phyloP scores from a whole-genome alignment of 2,329 filamentous ascomycete genomes.

The Venturia pyrina region DNA sequence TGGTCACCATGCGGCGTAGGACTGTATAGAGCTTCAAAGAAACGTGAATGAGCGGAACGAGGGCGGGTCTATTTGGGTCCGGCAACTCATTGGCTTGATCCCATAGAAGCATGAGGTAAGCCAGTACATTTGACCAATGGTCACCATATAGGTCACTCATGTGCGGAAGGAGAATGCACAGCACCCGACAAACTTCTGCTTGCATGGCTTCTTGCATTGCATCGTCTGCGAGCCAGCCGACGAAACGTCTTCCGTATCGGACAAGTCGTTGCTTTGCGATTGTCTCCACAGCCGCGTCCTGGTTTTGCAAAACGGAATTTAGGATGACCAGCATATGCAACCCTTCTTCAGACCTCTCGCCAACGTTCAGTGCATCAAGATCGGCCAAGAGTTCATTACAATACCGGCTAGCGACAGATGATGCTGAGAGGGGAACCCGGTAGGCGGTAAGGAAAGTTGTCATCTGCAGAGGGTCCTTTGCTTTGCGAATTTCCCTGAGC shows the following conservation, averaged over 20 bases:
- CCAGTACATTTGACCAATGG: slow-evolving; percentile 58
- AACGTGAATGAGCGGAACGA: slow-evolving; percentile 51
- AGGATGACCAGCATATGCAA: slow-evolving; percentile 42
- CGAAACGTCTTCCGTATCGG: slow-evolving; percentile 71
- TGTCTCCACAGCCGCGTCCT: slow-evolving; percentile 36
- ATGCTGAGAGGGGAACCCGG: slow-evolving; percentile 38
- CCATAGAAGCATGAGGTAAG: slow-evolving; percentile 29
- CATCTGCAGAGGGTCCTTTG: slow-evolving; percentile 35
- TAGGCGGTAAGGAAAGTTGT: slow-evolving; percentile 39
- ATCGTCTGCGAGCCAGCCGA: slow-evolving; percentile 52
- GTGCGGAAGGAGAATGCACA: slow-evolving; percentile 54
- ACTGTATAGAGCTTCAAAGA: slow-evolving; percentile 61
- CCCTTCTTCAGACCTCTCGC: slow-evolving; percentile 32
- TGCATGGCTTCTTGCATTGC: slow-evolving; percentile 39
- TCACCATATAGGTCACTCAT: slow-evolving; percentile 78
- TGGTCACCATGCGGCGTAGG: neutral
- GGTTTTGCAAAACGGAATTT: slow-evolving; percentile 42
- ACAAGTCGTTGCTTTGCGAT: slow-evolving; percentile 59
- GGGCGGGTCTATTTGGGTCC: neutral
- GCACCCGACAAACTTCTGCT: slow-evolving; percentile 45
- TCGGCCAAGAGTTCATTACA: slow-evolving; percentile 53
- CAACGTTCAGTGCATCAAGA: slow-evolving; percentile 43
- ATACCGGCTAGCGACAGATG: slow-evolving; percentile 38
- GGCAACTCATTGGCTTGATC: slow-evolving; percentile 12
- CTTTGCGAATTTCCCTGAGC: slow-evolving; percentile 23